Evolutionary conservation across 345 rosid genomes (phyloP).

Genomic region (Erysimum cheiranthoides): DNA sequence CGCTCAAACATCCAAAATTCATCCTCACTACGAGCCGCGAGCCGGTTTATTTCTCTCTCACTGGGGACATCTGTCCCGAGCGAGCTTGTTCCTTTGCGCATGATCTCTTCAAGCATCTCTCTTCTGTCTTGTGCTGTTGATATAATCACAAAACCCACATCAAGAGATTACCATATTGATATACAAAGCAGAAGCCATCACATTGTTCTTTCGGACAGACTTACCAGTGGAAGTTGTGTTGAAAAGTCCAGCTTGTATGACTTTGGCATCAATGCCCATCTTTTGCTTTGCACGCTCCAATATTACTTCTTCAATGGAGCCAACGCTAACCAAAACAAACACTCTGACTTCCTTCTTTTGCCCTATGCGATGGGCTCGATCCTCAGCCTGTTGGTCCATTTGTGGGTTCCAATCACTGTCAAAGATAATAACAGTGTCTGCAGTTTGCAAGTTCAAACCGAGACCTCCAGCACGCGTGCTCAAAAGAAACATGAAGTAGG

Average conservation of each 20-base stretch:
- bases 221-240: conserved; percentile 98
- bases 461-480: conserved; percentile 99
- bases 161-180: conserved; percentile 20
- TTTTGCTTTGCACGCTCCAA: conserved; percentile 99
- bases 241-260: conserved; percentile 98
- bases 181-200: conserved; percentile 18
- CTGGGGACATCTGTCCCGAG: conserved; percentile 97
- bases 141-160: conserved; percentile 35
- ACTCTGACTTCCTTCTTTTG: conserved; percentile 99
- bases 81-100: conserved; percentile 97
- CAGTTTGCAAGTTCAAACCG: conserved; percentile 95
- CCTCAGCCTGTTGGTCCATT: conserved; percentile 99
- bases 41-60: conserved; percentile 97
- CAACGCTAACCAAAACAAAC: conserved; percentile 97
- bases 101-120: conserved; percentile 92
- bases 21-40: conserved; percentile 88
- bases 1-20: conserved; percentile 91
- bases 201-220: conserved; percentile 25
- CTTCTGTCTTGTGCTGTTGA: conserved; percentile 92
- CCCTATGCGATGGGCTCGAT: conserved; percentile 99
- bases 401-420: conserved; percentile 99
- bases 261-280: conserved; percentile 99
- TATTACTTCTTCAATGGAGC: conserved; percentile 97
- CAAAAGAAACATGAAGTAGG: conserved; percentile 95
- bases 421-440: conserved; percentile 94